Evolutionary conservation across 495 filamentous ascomycete species (phyloP), one percentile per base, ranked within the genome.

Genomic region (Hypoxylon trugodes): DNA sequence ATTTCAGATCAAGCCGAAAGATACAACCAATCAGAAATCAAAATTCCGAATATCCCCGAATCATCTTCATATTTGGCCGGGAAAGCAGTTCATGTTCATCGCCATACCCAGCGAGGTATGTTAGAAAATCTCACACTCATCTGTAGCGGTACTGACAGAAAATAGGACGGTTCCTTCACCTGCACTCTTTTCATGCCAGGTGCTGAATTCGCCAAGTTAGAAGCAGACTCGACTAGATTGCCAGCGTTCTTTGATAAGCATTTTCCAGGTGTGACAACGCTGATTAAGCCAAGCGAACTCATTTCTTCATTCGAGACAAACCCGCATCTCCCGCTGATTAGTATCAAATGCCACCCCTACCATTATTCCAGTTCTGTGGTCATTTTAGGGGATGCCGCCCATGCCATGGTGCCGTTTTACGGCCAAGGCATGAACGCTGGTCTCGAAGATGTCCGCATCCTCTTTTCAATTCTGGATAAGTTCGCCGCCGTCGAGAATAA

Each of bases 51-150:
- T 97, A 51, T 92, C 90, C 0, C 91, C 92, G 12, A 90, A 96
- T 71, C 92, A 98, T 68, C 83, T 99, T 1, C 95, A 99, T 73
- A 99, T 99, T 75, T 99, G 95, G 95, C 95, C 95, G 1, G 91
- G 89, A 18, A 86, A 86, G 61, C 85, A 91, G 9, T 90, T 92
- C 71, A 98, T 99, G 95, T 99, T 99, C 76, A 98, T 99, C 67
- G 95, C 95, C 15, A 90, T 99, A 21, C 94, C 95, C 0, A 91
- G 88, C 47, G 79, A 87, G 10, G 84, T 86, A 73, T 40, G 80
- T 56, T 15, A 22, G 12, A 26, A 26, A 43, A 4, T 18, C 26
- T 33, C n/a, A 49, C 6, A 22, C 19, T 9, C 24, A 47, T 28
- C 40, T 0, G 2, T 4, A 8, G 15, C 10, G 26, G 22, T 56